A percentile compares a stretch with the other conserved stretches of the same genome.
Conservation (phyloP, 352 stramenopile genomes). For the Globisporangium cystogenes region DNA sequence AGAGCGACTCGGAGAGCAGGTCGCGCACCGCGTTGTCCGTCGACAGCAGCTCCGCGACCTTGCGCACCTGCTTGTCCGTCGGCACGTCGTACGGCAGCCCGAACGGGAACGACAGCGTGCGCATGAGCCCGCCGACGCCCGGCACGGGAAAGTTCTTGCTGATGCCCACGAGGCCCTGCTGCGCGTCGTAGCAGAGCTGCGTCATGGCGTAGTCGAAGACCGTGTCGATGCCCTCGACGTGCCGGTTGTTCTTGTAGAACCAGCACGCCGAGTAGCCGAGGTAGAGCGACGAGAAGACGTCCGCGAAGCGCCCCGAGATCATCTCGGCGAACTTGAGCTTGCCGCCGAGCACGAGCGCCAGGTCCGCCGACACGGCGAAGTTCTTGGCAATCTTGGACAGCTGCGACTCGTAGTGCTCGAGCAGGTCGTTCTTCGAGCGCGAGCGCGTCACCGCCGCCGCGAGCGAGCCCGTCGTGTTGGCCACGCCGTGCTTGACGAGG, state of each 20-base stretch:
- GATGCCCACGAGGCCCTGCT: constrained; percentile 93
- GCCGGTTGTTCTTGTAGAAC: constrained; percentile 94
- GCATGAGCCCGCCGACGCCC: constrained; percentile 91
- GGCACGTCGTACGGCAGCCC: constrained; percentile 90
- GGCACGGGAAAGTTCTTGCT: constrained; percentile 96
- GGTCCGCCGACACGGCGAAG: constrained; percentile 95
- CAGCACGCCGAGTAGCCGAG: constrained; percentile 96
- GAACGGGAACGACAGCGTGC: constrained; percentile 94
- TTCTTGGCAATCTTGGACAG: constrained; percentile 95
- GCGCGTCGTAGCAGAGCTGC: constrained; percentile 93
- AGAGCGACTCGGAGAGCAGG: constrained; percentile 68
- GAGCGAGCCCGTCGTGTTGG: constrained; percentile 91
- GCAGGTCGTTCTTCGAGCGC: constrained; percentile 90
- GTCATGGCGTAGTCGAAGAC: constrained; percentile 98
- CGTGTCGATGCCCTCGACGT: constrained; percentile 92
- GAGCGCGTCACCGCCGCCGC: constrained; percentile 86
- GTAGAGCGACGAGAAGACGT: constrained; percentile 97
- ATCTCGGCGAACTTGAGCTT: constrained; percentile 99
- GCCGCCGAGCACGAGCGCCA: constrained; percentile 95
- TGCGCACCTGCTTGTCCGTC: constrained; percentile 80
- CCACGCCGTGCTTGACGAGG: constrained; percentile 91
- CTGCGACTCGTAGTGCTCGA: constrained; percentile 96
- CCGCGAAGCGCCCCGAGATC: constrained; percentile 94
- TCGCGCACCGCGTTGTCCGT: constrained; percentile 66
- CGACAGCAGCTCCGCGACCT: constrained; percentile 68